phyloP scores from a whole-genome alignment of 441 rosid genomes.

The Euphorbia schlechtendalii region DNA sequence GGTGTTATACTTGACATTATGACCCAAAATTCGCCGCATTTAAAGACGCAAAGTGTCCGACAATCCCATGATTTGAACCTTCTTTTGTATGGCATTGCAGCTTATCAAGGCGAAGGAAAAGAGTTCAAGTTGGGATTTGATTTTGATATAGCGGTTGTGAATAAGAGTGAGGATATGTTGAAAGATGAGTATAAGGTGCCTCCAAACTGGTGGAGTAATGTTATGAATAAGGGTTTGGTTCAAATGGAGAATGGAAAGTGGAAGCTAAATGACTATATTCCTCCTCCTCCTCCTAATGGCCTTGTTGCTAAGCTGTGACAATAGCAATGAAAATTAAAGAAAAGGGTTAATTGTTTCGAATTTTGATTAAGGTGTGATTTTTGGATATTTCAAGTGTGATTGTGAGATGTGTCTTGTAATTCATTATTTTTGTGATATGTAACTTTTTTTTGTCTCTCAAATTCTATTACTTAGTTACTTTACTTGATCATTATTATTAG shows the following conservation, averaged over 20 bases:
- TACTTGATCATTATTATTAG: too few relatives aligned
- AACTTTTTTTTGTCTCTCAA: too few relatives aligned
- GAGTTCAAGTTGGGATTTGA: neutral
- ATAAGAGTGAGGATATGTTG: neutral
- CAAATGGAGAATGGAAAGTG: neutral
- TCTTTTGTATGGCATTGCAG: neutral
- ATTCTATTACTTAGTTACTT: too few relatives aligned
- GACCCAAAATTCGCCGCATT: neutral
- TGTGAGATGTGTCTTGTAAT: too few relatives aligned
- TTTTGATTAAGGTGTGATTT: too few relatives aligned
- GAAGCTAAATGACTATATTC: conserved; percentile 4
- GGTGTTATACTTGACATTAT: neutral
- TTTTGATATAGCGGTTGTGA: neutral
- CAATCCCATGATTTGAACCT: neutral
- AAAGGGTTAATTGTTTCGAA: too few relatives aligned
- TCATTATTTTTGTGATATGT: too few relatives aligned
- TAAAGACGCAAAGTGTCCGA: neutral
- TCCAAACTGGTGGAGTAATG: neutral
- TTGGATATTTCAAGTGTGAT: too few relatives aligned
- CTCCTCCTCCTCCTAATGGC: neutral
- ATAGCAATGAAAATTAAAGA: too few relatives aligned
- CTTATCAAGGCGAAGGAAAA: neutral
- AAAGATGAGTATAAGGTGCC: neutral
- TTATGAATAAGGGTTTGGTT: neutral
- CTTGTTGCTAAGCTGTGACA: too few relatives aligned